Conservation (phyloP, 345 rosid genomes). For the Gossypium herbaceum region DNA sequence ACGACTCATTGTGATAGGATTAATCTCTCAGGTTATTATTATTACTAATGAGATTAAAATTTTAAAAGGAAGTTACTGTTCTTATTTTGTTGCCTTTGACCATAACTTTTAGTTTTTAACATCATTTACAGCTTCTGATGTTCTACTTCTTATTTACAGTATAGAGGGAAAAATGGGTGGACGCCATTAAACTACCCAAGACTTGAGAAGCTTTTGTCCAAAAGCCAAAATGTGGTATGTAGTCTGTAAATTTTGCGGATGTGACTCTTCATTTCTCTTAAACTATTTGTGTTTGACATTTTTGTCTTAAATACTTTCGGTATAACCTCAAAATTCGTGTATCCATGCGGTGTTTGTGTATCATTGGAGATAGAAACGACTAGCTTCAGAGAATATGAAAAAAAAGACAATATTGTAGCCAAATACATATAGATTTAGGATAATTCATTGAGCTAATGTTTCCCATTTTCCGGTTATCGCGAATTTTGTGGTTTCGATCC, state of each 20-base stretch:
- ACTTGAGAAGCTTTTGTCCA: slow-evolving; percentile 80
- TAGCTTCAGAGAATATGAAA: too few species aligned
- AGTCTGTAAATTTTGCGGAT: background rate
- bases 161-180: slow-evolving; percentile 93
- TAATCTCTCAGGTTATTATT: slow-evolving; percentile 83
- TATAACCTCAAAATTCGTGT: too few species aligned
- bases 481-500: too few species aligned
- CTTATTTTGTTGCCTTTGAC: background rate
- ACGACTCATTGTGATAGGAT: slow-evolving; percentile 81
- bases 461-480: background rate
- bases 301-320: background rate
- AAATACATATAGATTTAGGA: background rate
- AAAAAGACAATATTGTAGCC: background rate
- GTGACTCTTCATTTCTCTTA: background rate
- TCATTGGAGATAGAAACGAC: too few species aligned
- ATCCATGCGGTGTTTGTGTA: too few species aligned
- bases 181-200: slow-evolving; percentile 76
- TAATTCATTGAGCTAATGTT: background rate
- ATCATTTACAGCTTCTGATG: background rate
- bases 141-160: slow-evolving; percentile 38
- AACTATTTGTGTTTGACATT: background rate
- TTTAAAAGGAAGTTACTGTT: background rate
- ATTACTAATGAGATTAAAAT: background rate
- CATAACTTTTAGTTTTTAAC: slow-evolving; percentile 2
- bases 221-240: slow-evolving; percentile 97